Evolutionary conservation across 108 stramenopile genomes (phyloP).

Genomic region (Pseudonitzschia multiseries): DNA sequence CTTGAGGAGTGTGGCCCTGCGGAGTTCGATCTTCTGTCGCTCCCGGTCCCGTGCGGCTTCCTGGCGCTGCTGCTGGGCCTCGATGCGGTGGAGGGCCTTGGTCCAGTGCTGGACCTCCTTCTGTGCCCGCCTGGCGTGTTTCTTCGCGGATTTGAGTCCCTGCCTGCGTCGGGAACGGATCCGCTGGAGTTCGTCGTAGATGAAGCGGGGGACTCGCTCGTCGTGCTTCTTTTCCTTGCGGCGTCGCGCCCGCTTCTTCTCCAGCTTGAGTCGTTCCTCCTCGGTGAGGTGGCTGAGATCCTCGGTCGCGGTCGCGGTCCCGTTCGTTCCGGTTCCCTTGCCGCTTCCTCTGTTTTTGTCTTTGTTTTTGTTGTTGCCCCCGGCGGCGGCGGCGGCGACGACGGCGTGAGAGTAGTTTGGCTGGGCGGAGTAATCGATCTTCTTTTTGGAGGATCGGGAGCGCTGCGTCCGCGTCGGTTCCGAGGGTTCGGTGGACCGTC

Average conservation of each 20-base stretch:
- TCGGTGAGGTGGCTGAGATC: neutral
- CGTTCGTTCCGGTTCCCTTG: neutral
- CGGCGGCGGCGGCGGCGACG: too few species aligned
- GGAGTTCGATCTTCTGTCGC: constrained; percentile 1
- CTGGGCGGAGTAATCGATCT: neutral
- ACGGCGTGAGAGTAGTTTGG: neutral
- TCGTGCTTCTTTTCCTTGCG: neutral
- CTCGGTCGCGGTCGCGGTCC: neutral
- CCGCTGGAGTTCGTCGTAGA: constrained; percentile 46
- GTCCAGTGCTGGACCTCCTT: constrained; percentile 28
- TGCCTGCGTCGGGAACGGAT: constrained; percentile 24
- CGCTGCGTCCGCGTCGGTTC: neutral
- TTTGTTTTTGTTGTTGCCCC: too few species aligned
- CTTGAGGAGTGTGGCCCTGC: neutral
- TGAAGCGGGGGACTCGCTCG: constrained; percentile 11
- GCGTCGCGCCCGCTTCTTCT: neutral
- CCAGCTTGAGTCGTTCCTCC: neutral
- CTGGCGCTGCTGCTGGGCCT: neutral
- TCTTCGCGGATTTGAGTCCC: constrained; percentile 22
- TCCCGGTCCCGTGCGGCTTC: neutral
- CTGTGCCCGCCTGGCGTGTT: constrained; percentile 26
- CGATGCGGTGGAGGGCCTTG: neutral
- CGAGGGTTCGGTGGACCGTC: neutral
- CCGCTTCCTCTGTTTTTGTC: neutral
- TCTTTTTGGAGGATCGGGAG: neutral